Evolutionary conservation across 768 basidiomycete genomes (phyloP), one percentile per base, ranked within the genome.

Genomic region (Mrakia blollopis): DNA sequence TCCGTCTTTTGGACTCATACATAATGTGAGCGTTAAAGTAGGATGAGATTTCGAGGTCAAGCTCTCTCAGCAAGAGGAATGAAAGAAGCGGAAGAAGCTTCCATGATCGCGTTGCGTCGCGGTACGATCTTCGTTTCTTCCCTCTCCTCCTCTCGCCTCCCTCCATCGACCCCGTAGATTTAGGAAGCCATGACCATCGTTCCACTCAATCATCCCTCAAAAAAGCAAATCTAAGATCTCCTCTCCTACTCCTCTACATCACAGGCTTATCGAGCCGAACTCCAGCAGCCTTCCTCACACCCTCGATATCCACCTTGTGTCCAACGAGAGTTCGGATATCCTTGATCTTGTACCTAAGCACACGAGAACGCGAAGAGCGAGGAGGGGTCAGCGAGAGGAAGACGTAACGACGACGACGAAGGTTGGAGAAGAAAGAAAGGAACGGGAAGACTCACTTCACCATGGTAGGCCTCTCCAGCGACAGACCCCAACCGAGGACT

Each of bases 281-380:
- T 8, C 95, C 94, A 0, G 94, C 89, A 35, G 93, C 90, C 82
- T 89, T 91, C 84, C 94, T 93, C 78, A 97, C 91, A 70, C 87
- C 88, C 79, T 94, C 94, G 81, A 97, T 88, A 67, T 93, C 90
- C 16, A 93, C 93, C 86, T 98, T 99, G 87, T 99, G 97, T 23
- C 97, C 97, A 65, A 99, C 92, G 54, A 99, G 86, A 23, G 95
- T 94, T 80, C 97, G 87, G 80, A 99, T 99, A 83, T 99, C 98
- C 83, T 90, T 95, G 82, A 99, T 95, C 28, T 93, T 94, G 84
- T 98, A 99, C 69, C 94, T 95, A 80, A 21, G 63, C 11, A 7
- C n/a, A n/a, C 23, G 62, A 16, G 28, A 28, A 68, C 8, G 13
- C n/a, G 30, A 74, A 21, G 41, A 25, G 11, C 25, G 18, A 39